Evolutionary conservation across 129 eudicot genomes (phyloP).

Genomic region (Helianthus annuus): DNA sequence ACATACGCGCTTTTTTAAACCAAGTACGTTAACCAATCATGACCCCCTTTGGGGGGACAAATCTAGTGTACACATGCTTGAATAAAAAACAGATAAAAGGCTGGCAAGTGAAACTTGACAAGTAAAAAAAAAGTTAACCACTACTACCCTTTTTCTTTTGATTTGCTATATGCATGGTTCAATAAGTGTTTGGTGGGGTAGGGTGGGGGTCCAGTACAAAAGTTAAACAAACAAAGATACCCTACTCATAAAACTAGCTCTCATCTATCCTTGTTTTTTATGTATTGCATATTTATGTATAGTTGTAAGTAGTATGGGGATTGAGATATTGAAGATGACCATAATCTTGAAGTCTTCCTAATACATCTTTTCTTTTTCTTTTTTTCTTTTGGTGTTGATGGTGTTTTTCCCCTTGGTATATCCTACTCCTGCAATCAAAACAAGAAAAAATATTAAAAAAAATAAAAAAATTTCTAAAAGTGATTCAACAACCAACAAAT

Average conservation of each 20-base stretch:
- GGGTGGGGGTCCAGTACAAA: conserved; percentile 70
- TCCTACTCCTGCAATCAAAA: conserved; percentile 65
- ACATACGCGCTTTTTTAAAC: too few species aligned
- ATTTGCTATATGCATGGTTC: conserved; percentile 51
- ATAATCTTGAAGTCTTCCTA: conserved; percentile 56
- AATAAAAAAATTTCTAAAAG: conserved; percentile 23
- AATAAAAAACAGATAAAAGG: conserved; percentile 12
- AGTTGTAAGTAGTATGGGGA: conserved; percentile 68
- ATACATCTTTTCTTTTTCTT: conserved; percentile 45
- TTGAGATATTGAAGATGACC: conserved; percentile 51
- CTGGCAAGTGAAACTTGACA: conserved; percentile 20
- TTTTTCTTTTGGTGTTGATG: conserved; percentile 34
- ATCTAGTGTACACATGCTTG: conserved; percentile 1
- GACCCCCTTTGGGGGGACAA: background rate
- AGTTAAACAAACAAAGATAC: conserved; percentile 49
- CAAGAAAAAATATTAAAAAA: background rate
- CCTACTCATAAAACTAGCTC: conserved; percentile 81
- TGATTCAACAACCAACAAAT: conserved; percentile 14
- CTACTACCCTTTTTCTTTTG: conserved; percentile 37
- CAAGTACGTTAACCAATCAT: conserved; percentile 5
- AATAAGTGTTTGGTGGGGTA: conserved; percentile 40
- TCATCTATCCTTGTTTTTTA: conserved; percentile 55
- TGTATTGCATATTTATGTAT: conserved; percentile 62
- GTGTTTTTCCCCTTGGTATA: conserved; percentile 34
- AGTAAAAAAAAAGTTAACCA: conserved; percentile 45